Base-by-base conservation (phyloP, 2,329 filamentous ascomycete genomes). In the Ambrosiella beaveri region DNA sequence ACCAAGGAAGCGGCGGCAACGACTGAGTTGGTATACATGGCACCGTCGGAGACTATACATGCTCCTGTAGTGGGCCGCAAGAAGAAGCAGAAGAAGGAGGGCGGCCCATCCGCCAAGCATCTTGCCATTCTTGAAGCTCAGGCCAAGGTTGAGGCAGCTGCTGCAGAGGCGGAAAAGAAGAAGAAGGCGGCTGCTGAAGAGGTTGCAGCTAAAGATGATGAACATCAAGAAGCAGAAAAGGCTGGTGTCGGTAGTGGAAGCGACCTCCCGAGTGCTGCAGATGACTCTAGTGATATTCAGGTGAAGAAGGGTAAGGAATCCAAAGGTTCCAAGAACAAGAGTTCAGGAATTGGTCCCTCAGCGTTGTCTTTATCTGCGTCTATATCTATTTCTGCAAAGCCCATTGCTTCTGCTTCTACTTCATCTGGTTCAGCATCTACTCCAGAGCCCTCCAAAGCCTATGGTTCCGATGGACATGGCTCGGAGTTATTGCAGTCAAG, bases 51-150 rank as follows among this genome's bases (percentile, higher is more conserved):
- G 62, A 54, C n/a, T 13, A 54, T 50, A 11, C 77, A 80, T 63
- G 87, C 81, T 7, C 87, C 88, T 0, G 85, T 94, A 45, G 68
- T 88, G 54, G 85, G 85, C 39, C 80, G 87, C 56, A 89, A 89
- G 74, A 91, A 88, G 74, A 93, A 91, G 71, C 80, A 86, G 67
- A 89, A 86, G 74, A 91, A 88, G 70, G 81, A 85, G 64, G 83
- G 80, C 64, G 37, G 37, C n/a, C 68, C 68, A 12, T 39, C 57
- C 7, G 68, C 68, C 49, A 54, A 54, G 13, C 52, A 54, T 8
- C 7, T 53, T 17, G 7, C 36, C 49, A 19, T 39, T n/a, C 36
- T n/a, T 37, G 38, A 36, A 7, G n/a, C 15, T 15, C 37, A 9
- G 15, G 39, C 40, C 19, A 15, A 17, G 47, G 36, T 35, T 7